Conservation (phyloP, 2,329 filamentous ascomycete genomes). For the Sclerotinia sclerotiorum region DNA sequence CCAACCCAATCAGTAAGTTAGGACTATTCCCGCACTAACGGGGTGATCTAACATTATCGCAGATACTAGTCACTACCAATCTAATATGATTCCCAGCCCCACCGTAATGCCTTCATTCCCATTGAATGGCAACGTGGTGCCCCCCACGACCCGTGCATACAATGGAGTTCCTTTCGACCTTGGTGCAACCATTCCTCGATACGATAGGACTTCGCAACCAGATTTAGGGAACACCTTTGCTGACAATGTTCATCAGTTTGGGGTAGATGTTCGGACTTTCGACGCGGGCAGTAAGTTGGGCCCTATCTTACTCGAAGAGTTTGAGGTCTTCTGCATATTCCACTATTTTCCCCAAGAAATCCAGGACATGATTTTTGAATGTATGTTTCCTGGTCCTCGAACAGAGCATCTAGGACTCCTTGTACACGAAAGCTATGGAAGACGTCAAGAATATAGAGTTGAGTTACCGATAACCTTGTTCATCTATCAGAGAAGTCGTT, state of each 20-base stretch:
- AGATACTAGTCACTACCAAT: neutral
- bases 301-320: no score
- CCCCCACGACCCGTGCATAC: neutral
- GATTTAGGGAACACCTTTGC: neutral
- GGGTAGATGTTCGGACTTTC: neutral
- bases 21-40: neutral
- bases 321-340: neutral
- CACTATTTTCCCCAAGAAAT: neutral
- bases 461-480: neutral
- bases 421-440: neutral
- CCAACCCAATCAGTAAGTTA: neutral
- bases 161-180: neutral
- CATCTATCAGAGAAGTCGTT: neutral
- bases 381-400: neutral
- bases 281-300: no score
- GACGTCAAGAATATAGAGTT: neutral
- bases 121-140: no score
- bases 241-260: rapidly evolving
- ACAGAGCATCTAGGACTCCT: neutral
- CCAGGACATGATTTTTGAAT: neutral
- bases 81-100: neutral
- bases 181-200: neutral
- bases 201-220: neutral
- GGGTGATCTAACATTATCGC: neutral
- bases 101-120: neutral